Evolutionary conservation across 1,139 yeast species (phyloP).

Genomic region (Geotrichum citri-aurantii): DNA sequence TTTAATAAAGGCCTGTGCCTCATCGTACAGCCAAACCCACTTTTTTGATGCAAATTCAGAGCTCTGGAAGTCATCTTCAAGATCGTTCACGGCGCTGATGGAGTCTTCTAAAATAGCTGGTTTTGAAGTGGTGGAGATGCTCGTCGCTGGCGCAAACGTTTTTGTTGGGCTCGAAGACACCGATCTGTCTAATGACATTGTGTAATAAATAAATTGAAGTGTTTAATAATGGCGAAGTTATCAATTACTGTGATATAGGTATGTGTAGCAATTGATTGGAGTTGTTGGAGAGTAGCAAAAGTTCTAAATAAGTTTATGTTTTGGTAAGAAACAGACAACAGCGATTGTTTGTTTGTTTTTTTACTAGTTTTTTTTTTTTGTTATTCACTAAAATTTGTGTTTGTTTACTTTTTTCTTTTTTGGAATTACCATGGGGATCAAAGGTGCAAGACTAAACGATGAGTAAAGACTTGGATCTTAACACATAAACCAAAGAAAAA

Average conservation of each 20-base stretch:
- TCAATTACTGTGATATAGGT: background rate
- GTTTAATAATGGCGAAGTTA: background rate
- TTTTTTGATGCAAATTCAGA: conserved; percentile 51
- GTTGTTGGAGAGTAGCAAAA: background rate
- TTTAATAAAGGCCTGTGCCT: conserved; percentile 55
- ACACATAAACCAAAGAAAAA: background rate
- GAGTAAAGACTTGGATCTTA: background rate
- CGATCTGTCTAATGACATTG: conserved; percentile 1
- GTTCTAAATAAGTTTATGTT: background rate
- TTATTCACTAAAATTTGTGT: background rate
- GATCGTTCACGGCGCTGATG: background rate
- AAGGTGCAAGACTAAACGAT: background rate
- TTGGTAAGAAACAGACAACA: background rate
- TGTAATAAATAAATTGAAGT: background rate
- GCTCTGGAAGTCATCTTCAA: conserved; percentile 27
- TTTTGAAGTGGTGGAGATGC: conserved; percentile 9
- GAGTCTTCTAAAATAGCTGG: background rate
- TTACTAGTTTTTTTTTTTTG: background rate
- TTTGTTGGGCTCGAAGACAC: background rate
- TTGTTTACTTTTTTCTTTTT: conserved; percentile 3
- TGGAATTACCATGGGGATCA: background rate
- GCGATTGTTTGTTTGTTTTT: background rate
- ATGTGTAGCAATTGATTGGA: background rate
- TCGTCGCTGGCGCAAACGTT: conserved; percentile 17
- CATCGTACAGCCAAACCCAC: conserved; percentile 83